Evolutionary conservation across 345 rosid genomes (phyloP).

Genomic region (Passiflora organensis): DNA sequence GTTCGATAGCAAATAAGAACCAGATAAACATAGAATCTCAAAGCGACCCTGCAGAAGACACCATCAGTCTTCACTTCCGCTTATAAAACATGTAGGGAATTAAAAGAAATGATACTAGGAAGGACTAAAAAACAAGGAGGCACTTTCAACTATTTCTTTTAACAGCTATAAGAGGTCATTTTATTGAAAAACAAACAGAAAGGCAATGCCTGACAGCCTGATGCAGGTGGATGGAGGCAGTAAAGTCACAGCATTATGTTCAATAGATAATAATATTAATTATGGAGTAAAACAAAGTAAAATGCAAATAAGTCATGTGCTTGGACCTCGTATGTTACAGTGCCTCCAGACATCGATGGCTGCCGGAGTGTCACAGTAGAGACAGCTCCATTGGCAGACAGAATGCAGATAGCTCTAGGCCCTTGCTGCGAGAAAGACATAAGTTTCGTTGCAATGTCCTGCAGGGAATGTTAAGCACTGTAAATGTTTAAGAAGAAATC

Average conservation of each 20-base stretch:
- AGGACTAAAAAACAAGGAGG: not conserved
- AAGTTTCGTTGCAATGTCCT: slow-evolving; percentile 86
- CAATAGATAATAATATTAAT: not conserved
- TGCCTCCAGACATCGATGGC: slow-evolving; percentile 69
- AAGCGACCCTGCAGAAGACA: slow-evolving; percentile 62
- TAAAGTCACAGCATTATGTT: too few relatives aligned
- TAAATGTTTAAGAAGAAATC: slow-evolving; percentile 5
- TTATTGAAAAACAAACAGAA: too few relatives aligned
- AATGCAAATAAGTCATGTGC: slow-evolving; percentile 1
- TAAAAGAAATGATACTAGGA: not conserved
- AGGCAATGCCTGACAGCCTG: too few relatives aligned
- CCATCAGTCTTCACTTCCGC: not conserved
- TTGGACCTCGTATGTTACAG: slow-evolving; percentile 81
- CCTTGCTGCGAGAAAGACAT: slow-evolving; percentile 84
- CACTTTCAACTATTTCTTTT: too few relatives aligned
- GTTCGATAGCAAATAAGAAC: slow-evolving; percentile 52
- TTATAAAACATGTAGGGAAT: not conserved
- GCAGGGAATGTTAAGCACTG: slow-evolving; percentile 7
- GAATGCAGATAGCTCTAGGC: slow-evolving; percentile 69
- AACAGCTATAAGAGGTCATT: too few relatives aligned
- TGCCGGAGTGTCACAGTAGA: slow-evolving; percentile 82
- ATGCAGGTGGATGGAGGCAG: too few relatives aligned
- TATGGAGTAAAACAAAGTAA: not conserved
- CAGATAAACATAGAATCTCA: slow-evolving; percentile 79
- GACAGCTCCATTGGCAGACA: slow-evolving; percentile 90